Evolutionary conservation across 345 rosid genomes (phyloP).

Genomic region (Citrus glauca): DNA sequence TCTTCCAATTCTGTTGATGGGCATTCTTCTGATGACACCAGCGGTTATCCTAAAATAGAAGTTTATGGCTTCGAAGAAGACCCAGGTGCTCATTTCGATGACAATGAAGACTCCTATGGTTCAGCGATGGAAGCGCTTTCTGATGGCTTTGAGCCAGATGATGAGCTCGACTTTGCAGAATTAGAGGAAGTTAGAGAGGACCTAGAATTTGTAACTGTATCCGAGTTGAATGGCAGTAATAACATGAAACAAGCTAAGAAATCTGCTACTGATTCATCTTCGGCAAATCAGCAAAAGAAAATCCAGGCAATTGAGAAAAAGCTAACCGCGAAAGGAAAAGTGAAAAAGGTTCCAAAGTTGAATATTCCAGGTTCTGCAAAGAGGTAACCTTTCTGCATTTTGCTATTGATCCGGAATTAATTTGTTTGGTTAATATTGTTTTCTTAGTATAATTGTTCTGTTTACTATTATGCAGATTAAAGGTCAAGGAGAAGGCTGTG

Average conservation of each 20-base stretch:
- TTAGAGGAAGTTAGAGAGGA: conserved; percentile 29
- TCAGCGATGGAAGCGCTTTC: conserved; percentile 12
- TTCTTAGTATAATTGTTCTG: not conserved
- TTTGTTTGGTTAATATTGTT: not conserved
- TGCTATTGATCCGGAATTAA: not conserved
- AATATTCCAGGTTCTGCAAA: conserved; percentile 59
- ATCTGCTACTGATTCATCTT: conserved; percentile 9
- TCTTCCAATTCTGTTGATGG: conserved; percentile 27
- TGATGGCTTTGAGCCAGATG: conserved; percentile 18
- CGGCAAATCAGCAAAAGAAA: conserved; percentile 19
- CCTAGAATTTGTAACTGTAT: conserved; percentile 22
- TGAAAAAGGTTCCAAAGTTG: conserved; percentile 29
- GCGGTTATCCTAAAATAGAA: conserved; percentile 15
- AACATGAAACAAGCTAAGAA: not conserved
- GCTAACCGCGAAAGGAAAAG: conserved; percentile 29
- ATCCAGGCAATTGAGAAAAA: conserved; percentile 30
- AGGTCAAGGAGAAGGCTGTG: conserved; percentile 70
- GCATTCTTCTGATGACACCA: conserved; percentile 17
- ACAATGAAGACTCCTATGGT: conserved; percentile 15
- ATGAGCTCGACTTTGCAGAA: conserved; percentile 23
- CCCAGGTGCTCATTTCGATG: conserved; percentile 6
- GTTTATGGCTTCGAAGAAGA: conserved; percentile 19
- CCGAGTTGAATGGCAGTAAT: conserved; percentile 14
- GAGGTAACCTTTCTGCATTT: conserved; percentile 34
- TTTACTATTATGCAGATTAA: conserved; percentile 47